A percentile compares a stretch with the other conserved stretches of the same genome.
These are phyloP conservation scores for Penicillium paxilli DNA, from an alignment of 495 filamentous ascomycete genomes.

Conservation along the genomic window DNA sequence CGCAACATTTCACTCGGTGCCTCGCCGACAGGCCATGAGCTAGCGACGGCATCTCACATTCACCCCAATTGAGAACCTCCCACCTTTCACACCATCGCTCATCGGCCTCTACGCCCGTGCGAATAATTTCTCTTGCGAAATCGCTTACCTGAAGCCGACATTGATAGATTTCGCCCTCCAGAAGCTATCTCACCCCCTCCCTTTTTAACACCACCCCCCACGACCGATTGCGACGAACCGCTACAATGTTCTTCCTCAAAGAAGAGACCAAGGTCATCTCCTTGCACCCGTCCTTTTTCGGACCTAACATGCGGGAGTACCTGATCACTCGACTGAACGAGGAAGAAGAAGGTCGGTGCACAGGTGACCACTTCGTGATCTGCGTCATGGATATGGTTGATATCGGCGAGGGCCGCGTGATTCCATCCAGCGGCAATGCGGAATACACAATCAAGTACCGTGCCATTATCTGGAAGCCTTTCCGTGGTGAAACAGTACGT, in stretches of 20 bases:
- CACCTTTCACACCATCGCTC: too few species aligned
- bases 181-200: too few species aligned
- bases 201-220: background rate
- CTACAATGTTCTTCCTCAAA: constrained; percentile 92
- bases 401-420: constrained; percentile 86
- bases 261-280: constrained; percentile 90
- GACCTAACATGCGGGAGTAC: constrained; percentile 83
- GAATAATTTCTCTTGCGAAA: too few species aligned
- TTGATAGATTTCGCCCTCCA: too few species aligned
- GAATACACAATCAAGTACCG: constrained; percentile 94
- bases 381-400: constrained; percentile 93
- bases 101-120: too few species aligned
- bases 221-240: constrained; percentile 2
- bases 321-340: constrained; percentile 81
- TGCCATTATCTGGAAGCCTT: constrained; percentile 95
- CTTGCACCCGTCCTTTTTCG: constrained; percentile 95
- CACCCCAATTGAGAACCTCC: constrained; percentile 13
- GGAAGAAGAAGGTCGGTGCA: constrained; percentile 92
- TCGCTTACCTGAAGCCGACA: too few species aligned
- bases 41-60: constrained; percentile 10
- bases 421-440: constrained; percentile 84
- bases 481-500: constrained; percentile 92
- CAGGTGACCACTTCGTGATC: constrained; percentile 92
- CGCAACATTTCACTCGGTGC: background rate
- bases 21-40: constrained; percentile 20